These are phyloP conservation scores for Perkinsela sp. DNA, from an alignment of 208 protist species.

Conservation along the genomic window DNA sequence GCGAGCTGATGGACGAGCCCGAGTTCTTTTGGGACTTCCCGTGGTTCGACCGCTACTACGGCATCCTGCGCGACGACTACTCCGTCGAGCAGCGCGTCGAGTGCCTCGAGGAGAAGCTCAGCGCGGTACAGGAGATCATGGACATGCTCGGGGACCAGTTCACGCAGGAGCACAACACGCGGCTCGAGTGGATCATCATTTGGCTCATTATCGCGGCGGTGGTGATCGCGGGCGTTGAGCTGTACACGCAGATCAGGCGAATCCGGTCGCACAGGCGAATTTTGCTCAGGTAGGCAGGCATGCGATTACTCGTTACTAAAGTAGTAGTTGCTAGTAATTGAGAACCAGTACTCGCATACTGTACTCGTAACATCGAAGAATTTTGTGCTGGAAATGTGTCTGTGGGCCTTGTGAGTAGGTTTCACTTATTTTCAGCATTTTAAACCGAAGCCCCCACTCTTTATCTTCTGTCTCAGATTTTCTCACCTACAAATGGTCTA, in stretches of 20 bases:
- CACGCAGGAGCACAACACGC: slow-evolving; percentile 10
- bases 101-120: slow-evolving; percentile 3
- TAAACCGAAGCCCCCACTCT: too few relatives aligned
- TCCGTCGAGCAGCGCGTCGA: slow-evolving; percentile 2
- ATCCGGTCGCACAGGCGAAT: neutral
- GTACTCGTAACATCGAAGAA: too few relatives aligned
- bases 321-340: too few relatives aligned
- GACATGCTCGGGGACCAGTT: slow-evolving; percentile 14
- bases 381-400: too few relatives aligned
- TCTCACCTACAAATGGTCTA: too few relatives aligned
- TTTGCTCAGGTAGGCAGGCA: too few relatives aligned
- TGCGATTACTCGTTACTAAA: too few relatives aligned
- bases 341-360: too few relatives aligned
- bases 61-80: slow-evolving; percentile 6
- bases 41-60: slow-evolving; percentile 6
- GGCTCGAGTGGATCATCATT: slow-evolving; percentile 16
- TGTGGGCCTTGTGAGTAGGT: too few relatives aligned
- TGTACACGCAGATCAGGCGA: slow-evolving; percentile 4
- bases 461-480: too few relatives aligned
- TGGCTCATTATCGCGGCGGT: slow-evolving; percentile 13
- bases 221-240: slow-evolving; percentile 6
- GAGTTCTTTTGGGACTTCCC: slow-evolving; percentile 12
- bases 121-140: slow-evolving; percentile 8
- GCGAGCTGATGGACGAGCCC: slow-evolving; percentile 12
- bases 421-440: too few relatives aligned